A percentile compares a stretch with the other conserved stretches of the same genome.
Evolutionary conservation across 2,329 filamentous ascomycete genomes (phyloP).

Genomic region (Biscogniauxia marginata): DNA sequence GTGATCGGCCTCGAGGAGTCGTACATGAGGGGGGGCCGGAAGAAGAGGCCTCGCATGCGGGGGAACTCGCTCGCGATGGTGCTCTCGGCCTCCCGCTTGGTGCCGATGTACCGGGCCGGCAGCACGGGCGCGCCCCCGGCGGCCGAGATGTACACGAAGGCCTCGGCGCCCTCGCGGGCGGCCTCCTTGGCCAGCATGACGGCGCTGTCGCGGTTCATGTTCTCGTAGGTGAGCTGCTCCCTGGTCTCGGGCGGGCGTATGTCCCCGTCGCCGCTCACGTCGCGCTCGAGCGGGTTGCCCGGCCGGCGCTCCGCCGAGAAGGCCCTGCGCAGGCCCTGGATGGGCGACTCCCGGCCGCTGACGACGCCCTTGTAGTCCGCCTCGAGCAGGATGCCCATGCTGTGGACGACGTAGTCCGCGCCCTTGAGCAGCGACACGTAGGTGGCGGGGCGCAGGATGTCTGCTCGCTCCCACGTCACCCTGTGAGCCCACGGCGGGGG

Average conservation of each 20-base stretch:
- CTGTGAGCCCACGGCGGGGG: slow-evolving; percentile 78
- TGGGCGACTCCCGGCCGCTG: slow-evolving; percentile 77
- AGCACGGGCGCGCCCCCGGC: slow-evolving; percentile 82
- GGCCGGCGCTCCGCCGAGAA: slow-evolving; percentile 66
- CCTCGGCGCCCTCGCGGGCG: slow-evolving; percentile 58
- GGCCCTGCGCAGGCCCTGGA: slow-evolving; percentile 73
- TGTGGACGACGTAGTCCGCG: slow-evolving; percentile 86
- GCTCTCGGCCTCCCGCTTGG: slow-evolving; percentile 87
- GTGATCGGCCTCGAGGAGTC: slow-evolving; percentile 80
- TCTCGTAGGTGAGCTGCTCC: slow-evolving; percentile 87
- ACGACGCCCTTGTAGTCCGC: slow-evolving; percentile 96
- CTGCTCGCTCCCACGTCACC: slow-evolving; percentile 84
- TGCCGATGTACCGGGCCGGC: slow-evolving; percentile 81
- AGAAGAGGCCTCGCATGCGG: slow-evolving; percentile 73
- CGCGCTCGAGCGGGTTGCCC: slow-evolving; percentile 67
- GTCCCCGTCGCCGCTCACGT: slow-evolving; percentile 48
- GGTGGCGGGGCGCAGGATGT: slow-evolving; percentile 78
- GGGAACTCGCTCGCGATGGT: slow-evolving; percentile 72
- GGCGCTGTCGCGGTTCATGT: slow-evolving; percentile 93
- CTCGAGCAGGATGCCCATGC: slow-evolving; percentile 93
- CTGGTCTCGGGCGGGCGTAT: slow-evolving; percentile 65
- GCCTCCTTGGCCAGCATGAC: slow-evolving; percentile 80
- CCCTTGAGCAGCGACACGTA: slow-evolving; percentile 75
- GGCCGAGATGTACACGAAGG: slow-evolving; percentile 87
- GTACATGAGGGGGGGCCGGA: slow-evolving; percentile 86